Base-by-base conservation (phyloP, 2,329 filamentous ascomycete genomes). In the Zasmidium cellare region DNA sequence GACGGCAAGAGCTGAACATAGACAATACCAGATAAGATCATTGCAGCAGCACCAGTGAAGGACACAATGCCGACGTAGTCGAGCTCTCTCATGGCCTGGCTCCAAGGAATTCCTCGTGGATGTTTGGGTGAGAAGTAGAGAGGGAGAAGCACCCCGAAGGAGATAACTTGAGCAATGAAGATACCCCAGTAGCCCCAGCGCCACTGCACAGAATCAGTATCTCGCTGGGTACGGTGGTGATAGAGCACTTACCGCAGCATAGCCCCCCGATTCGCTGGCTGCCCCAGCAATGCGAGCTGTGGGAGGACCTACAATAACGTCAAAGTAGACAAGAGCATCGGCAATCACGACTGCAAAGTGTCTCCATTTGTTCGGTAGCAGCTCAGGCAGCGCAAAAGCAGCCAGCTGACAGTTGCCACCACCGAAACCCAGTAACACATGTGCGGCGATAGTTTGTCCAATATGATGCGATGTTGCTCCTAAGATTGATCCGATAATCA, bases 221-320 rank as follows among this genome's bases (percentile, higher is more conserved):
- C 3, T 72, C 69, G 3, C 67, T 71, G 41, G 69, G 57, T 51
- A 75, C 67, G 35, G 71, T 74, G n/a, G n/a, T n/a, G n/a, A 28
- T 1, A 74, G 75, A 61, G 75, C 80, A 9, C 77, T 67, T n/a
- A 74, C 78, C 11, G 75, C 76, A 9, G 25, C 25, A 28, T 28
- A 28, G 25, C 25, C 25, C 25, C 25, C 25, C 11, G 25, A 28
- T 11, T 6, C 11, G 25, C 6, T 6, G 5, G 25, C 25, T 28
- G 25, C 11, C 25, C 71, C 73, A 1, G 73, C 76, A 61, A 74
- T 80, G 12, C 77, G 68, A 16, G 75, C 79, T 11, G 76, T 76
- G 9, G 81, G 75, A 2, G 79, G 78, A 0, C 73, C 77, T 3
- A 80, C 71, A 20, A 80, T 74, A 7, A 80, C 77, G 1, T 75